phyloP scores from a whole-genome alignment of 2,329 filamentous ascomycete genomes.

The Aureobasidium sp. region DNA sequence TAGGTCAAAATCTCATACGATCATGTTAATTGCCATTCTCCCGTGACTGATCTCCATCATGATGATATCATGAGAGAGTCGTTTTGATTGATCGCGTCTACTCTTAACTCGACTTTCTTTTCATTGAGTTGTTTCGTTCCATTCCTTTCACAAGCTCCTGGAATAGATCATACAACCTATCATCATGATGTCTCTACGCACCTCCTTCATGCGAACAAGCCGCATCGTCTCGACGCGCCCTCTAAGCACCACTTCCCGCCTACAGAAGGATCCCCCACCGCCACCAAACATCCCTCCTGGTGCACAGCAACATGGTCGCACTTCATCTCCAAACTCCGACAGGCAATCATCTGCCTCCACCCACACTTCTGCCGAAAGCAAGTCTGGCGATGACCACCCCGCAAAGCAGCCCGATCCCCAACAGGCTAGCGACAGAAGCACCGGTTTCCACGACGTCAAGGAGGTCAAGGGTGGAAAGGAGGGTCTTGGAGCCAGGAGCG shows the following conservation, averaged over 20 bases:
- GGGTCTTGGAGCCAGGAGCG: conserved; percentile 16
- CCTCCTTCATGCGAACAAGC: not conserved
- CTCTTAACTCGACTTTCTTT: not conserved
- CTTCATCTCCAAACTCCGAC: not conserved
- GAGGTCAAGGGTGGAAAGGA: conserved; percentile 28
- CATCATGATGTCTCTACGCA: not conserved
- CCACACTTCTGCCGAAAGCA: conserved; percentile 19
- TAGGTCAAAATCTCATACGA: not conserved
- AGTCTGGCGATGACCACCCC: conserved; percentile 26
- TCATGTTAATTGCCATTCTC: not conserved
- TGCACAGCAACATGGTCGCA: not conserved
- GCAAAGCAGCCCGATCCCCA: conserved; percentile 31
- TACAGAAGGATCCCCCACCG: not conserved
- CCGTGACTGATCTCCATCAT: not conserved
- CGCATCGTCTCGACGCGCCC: not conserved
- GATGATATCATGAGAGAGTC: conserved; percentile 1
- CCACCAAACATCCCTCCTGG: conserved; percentile 1
- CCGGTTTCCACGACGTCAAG: conserved; percentile 22
- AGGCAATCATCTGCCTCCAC: conserved; percentile 24
- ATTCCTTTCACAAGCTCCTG: not conserved
- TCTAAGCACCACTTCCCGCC: not conserved
- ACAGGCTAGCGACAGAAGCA: conserved; percentile 22
- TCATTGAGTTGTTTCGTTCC: not conserved
- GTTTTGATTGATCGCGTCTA: not conserved
- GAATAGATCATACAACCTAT: not conserved